phyloP scores from a whole-genome alignment of 169 alveolate genomes.

The Blepharisma undulans region DNA sequence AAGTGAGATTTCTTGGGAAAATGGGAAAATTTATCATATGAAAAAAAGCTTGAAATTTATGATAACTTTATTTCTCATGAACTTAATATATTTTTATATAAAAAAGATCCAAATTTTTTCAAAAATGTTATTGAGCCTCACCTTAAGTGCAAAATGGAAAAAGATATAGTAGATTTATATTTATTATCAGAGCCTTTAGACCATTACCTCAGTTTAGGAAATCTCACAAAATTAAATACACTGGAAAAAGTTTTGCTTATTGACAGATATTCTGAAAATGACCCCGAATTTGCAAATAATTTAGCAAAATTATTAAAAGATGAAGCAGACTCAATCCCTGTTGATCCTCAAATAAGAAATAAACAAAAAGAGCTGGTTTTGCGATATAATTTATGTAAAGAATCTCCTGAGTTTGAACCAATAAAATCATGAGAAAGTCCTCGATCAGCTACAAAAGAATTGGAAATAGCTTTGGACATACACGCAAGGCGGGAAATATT shows the following conservation, averaged over 20 bases:
- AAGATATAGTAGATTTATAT: constrained; percentile 5
- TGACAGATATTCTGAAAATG: neutral
- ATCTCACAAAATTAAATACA: neutral
- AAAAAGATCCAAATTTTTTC: constrained; percentile 49
- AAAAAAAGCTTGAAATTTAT: constrained; percentile 47
- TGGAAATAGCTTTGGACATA: neutral
- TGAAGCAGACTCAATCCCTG: neutral
- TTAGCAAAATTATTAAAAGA: neutral
- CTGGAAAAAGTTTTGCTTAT: constrained; percentile 21
- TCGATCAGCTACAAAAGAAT: neutral
- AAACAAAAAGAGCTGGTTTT: neutral
- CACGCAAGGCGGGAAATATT: neutral
- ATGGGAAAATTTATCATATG: constrained; percentile 47
- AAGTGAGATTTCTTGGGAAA: constrained; percentile 2
- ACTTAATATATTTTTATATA: constrained; percentile 70
- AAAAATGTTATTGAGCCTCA: constrained; percentile 3
- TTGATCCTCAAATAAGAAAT: neutral
- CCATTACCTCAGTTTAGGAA: neutral
- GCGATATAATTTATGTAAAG: neutral
- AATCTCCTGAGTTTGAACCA: no score
- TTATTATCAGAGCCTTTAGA: neutral
- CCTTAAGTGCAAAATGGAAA: constrained; percentile 26
- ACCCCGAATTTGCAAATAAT: neutral
- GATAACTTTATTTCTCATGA: constrained; percentile 66
- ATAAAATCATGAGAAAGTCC: neutral